Evolutionary conservation across 2,329 filamentous ascomycete species (phyloP).

Genomic region (Fusarium falciforme): DNA sequence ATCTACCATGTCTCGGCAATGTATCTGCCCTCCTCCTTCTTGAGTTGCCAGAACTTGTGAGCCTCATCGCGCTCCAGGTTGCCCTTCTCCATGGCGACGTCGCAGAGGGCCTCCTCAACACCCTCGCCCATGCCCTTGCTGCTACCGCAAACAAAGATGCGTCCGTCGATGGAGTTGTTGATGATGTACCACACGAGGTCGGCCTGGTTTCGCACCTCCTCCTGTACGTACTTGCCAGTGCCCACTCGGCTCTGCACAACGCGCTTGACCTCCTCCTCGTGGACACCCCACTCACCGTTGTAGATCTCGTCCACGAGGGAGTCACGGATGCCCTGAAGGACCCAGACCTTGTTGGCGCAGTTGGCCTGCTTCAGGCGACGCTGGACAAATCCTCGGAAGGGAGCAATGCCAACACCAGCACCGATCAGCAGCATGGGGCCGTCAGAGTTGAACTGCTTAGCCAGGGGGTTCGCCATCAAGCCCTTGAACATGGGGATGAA

Average conservation of each 20-base stretch:
- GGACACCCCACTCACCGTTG: constrained; percentile 93
- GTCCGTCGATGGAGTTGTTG: constrained; percentile 96
- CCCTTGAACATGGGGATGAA: constrained; percentile 98
- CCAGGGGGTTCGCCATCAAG: constrained; percentile 95
- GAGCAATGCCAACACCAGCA: constrained; percentile 94
- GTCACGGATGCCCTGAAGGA: constrained; percentile 94
- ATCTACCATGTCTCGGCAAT: constrained; percentile 82
- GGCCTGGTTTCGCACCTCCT: constrained; percentile 90
- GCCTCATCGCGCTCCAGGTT: constrained; percentile 86
- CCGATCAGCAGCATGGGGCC: constrained; percentile 98
- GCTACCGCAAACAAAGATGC: constrained; percentile 96
- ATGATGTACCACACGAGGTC: constrained; percentile 99
- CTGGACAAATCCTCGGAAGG: constrained; percentile 97
- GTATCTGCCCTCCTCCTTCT: constrained; percentile 94
- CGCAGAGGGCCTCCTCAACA: constrained; percentile 86
- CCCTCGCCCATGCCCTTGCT: constrained; percentile 98
- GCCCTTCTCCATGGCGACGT: constrained; percentile 93
- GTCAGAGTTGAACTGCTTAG: constrained; percentile 89
- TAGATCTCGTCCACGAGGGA: constrained; percentile 96
- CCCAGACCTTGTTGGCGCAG: constrained; percentile 98
- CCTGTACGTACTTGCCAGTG: constrained; percentile 92
- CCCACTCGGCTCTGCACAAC: constrained; percentile 82
- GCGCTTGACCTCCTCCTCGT: constrained; percentile 87
- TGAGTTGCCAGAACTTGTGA: constrained; percentile 87
- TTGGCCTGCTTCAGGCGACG: constrained; percentile 93